Percentiles rank a stretch among this genome's conserved stretches.
These are phyloP conservation scores for Sanghuangporus sanghuang DNA, from an alignment of 1,284 basidiomycete genomes.

Conservation along the genomic window DNA sequence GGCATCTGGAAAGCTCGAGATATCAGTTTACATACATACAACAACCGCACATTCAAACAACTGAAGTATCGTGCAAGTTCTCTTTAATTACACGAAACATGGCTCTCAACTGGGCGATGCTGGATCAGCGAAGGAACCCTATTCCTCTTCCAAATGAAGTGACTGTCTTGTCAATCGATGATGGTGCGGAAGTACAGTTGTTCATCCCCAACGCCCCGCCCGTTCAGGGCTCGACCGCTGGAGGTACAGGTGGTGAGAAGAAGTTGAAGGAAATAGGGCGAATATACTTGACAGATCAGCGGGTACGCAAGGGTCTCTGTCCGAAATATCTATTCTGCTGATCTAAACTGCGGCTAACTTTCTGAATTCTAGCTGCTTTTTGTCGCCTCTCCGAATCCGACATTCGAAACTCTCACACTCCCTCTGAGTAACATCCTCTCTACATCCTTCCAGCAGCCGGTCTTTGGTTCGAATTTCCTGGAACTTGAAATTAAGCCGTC, in stretches of 20 bases:
- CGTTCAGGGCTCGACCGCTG: conserved; percentile 34
- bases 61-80: background rate
- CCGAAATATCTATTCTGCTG: background rate
- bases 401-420: conserved; percentile 47
- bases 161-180: conserved; percentile 48
- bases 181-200: conserved; percentile 53
- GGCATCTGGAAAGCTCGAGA: background rate
- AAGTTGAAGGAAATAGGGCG: conserved; percentile 55
- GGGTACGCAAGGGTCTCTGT: conserved; percentile 42
- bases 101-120: conserved; percentile 76
- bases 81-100: conserved; percentile 30
- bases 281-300: conserved; percentile 62
- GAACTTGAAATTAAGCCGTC: conserved; percentile 61
- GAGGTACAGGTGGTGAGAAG: conserved; percentile 47
- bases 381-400: conserved; percentile 38
- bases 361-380: conserved; percentile 55
- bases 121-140: conserved; percentile 50
- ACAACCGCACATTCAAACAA: background rate
- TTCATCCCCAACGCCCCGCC: conserved; percentile 51
- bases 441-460: conserved; percentile 70
- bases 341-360: background rate
- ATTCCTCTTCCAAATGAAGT: conserved; percentile 62
- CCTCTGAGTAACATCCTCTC: conserved; percentile 60
- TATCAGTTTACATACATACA: background rate
- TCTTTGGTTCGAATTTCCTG: conserved; percentile 64